Percentiles rank a stretch among this genome's conserved stretches.
Evolutionary conservation across 2,329 filamentous ascomycete genomes (phyloP).

Genomic region (Chaetomium sp.): DNA sequence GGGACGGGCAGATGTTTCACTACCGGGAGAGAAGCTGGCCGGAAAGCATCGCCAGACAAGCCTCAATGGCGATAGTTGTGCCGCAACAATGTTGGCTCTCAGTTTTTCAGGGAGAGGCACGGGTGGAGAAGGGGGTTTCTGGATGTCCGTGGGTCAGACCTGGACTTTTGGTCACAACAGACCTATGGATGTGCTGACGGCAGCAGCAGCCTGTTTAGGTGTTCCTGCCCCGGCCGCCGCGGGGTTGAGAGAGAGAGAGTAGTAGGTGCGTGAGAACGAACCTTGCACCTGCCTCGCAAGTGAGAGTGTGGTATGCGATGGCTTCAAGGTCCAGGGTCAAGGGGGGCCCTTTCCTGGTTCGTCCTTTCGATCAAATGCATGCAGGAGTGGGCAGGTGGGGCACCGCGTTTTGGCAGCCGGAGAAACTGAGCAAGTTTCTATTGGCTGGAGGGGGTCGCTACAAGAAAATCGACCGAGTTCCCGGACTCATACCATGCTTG

Average conservation of each 20-base stretch:
- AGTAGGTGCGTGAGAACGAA: neutral
- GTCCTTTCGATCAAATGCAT: slow-evolving; percentile 12
- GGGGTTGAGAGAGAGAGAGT: neutral
- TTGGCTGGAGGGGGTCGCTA: slow-evolving; percentile 37
- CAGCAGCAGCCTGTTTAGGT: neutral
- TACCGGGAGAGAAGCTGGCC: neutral
- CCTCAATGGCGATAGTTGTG: neutral
- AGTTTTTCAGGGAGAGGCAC: slow-evolving; percentile 15
- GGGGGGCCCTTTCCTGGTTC: slow-evolving; percentile 19
- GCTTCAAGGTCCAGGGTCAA: slow-evolving; percentile 20
- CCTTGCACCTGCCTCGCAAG: neutral
- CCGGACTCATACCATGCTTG: slow-evolving; percentile 2
- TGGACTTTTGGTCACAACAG: neutral
- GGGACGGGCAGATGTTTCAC: slow-evolving; percentile 11
- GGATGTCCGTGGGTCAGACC: neutral
- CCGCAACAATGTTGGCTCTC: slow-evolving; percentile 10
- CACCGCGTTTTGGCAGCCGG: slow-evolving; percentile 26
- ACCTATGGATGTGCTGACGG: neutral
- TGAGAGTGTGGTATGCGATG: slow-evolving; percentile 9
- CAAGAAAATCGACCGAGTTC: slow-evolving; percentile 11
- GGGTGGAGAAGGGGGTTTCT: slow-evolving; percentile 12
- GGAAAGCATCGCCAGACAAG: neutral
- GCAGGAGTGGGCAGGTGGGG: slow-evolving; percentile 32
- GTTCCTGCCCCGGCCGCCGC: slow-evolving; percentile 1
- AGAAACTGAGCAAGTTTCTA: slow-evolving; percentile 46